Evolutionary conservation across 2,329 filamentous ascomycete species (phyloP).

Genomic region (Hypoxylon sp.): DNA sequence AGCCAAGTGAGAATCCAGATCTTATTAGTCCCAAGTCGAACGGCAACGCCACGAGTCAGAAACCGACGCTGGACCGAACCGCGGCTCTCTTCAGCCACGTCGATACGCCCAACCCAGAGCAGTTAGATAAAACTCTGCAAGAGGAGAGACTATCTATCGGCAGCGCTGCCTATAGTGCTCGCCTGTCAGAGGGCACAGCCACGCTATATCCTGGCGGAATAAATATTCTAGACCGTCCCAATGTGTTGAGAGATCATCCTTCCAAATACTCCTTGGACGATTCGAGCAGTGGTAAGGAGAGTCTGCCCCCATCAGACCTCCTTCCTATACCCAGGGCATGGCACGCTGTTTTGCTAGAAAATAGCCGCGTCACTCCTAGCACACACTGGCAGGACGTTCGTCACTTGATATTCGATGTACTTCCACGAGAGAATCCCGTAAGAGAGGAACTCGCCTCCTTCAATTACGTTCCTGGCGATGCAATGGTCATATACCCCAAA

Average conservation of each 20-base stretch:
- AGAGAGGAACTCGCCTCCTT: slow-evolving; percentile 48
- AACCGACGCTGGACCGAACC: slow-evolving; percentile 40
- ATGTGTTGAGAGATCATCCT: slow-evolving; percentile 53
- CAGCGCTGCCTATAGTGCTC: slow-evolving; percentile 39
- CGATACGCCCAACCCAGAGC: slow-evolving; percentile 37
- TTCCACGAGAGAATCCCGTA: slow-evolving; percentile 14
- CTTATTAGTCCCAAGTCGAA: slow-evolving; percentile 9
- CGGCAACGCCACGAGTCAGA: slow-evolving; percentile 15
- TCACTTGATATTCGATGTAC: slow-evolving; percentile 72
- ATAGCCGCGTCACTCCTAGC: slow-evolving; percentile 77
- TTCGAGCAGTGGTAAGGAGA: slow-evolving; percentile 9
- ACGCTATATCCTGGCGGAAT: slow-evolving; percentile 35
- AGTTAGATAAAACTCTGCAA: slow-evolving; percentile 41
- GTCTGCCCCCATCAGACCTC: slow-evolving; percentile 49
- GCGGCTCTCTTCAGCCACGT: slow-evolving; percentile 49
- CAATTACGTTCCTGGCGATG: slow-evolving; percentile 76
- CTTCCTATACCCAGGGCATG: slow-evolving; percentile 70
- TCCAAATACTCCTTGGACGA: slow-evolving; percentile 51
- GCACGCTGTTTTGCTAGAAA: slow-evolving; percentile 70
- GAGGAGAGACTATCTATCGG: slow-evolving; percentile 35
- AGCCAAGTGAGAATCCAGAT: slow-evolving; percentile 1
- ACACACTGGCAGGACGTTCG: slow-evolving; percentile 96
- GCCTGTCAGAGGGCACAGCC: slow-evolving; percentile 43
- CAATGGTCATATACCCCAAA: slow-evolving; percentile 84
- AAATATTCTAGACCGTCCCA: slow-evolving; percentile 52